Evolutionary conservation across 2,329 filamentous ascomycete genomes (phyloP).

Genomic region (Aspergillus unguis): DNA sequence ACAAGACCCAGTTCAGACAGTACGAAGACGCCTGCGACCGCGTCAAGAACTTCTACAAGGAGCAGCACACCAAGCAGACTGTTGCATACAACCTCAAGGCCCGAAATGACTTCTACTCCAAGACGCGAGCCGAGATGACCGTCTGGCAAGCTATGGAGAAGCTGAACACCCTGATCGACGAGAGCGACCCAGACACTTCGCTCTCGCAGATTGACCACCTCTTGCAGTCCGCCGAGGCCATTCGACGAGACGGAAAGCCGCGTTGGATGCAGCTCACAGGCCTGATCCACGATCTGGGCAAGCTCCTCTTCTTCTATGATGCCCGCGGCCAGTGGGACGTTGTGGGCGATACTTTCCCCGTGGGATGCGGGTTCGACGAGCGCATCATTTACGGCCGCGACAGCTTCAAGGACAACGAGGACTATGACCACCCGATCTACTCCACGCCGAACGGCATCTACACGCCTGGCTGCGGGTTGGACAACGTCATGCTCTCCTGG

Average conservation of each 20-base stretch:
- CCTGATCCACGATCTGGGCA: conserved; percentile 48
- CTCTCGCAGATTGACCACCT: conserved; percentile 88
- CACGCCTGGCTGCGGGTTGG: conserved; percentile 70
- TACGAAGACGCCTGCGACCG: conserved; percentile 80
- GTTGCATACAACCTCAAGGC: conserved; percentile 75
- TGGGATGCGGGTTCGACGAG: conserved; percentile 54
- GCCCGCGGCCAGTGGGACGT: conserved; percentile 92
- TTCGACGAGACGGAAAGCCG: conserved; percentile 66
- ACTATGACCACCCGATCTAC: conserved; percentile 68
- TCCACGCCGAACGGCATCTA: conserved; percentile 77
- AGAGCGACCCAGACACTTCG: conserved; percentile 84
- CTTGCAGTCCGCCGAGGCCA: conserved; percentile 83
- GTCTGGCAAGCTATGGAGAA: conserved; percentile 92
- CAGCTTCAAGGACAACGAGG: conserved; percentile 72
- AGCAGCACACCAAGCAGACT: conserved; percentile 59
- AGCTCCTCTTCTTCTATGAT: conserved; percentile 55
- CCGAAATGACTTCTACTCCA: conserved; percentile 66
- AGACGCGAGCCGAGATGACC: conserved; percentile 71
- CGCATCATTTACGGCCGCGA: conserved; percentile 76
- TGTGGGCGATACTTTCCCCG: conserved; percentile 61
- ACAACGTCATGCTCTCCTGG: conserved; percentile 88
- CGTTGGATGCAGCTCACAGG: conserved; percentile 50
- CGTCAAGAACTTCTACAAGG: conserved; percentile 82
- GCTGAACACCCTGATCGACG: conserved; percentile 85
- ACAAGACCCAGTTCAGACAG: conserved; percentile 77